Percentiles rank a stretch among this genome's conserved stretches.
Conservation (phyloP, 768 basidiomycete genomes). For the Cystofilobasidium capitatum region DNA sequence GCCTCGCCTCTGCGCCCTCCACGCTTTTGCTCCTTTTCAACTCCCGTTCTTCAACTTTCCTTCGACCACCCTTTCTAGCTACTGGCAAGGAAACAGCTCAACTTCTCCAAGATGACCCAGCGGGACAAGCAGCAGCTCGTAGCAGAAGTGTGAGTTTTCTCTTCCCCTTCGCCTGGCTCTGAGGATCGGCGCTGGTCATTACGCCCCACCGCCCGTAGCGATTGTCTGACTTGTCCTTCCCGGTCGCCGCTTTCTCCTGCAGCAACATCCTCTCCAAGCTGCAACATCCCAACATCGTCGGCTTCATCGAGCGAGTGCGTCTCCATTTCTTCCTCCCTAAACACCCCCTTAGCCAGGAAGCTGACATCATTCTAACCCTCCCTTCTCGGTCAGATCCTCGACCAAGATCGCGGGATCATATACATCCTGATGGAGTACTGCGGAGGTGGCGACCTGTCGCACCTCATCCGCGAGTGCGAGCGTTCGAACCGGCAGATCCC, state of each 20-base stretch:
- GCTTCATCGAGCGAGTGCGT: slow-evolving; percentile 69
- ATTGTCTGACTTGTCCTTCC: slow-evolving; percentile 14
- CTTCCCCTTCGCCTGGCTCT: background rate
- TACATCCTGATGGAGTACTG: slow-evolving; percentile 99
- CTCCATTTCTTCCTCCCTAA: background rate
- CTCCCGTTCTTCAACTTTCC: background rate
- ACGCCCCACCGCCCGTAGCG: background rate
- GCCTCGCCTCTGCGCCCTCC: background rate
- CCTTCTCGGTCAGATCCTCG: slow-evolving; percentile 51
- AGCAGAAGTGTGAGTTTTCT: slow-evolving; percentile 79
- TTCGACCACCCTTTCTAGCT: background rate
- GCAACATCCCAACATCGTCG: slow-evolving; percentile 90
- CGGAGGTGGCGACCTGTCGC: slow-evolving; percentile 86
- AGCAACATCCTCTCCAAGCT: slow-evolving; percentile 96
- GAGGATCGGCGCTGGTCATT: background rate
- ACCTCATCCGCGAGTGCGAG: slow-evolving; percentile 57
- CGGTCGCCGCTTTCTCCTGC: background rate
- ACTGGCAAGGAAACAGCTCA: slow-evolving; percentile 78
- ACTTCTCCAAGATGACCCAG: slow-evolving; percentile 94
- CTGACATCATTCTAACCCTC: background rate
- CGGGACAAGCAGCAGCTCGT: slow-evolving; percentile 94
- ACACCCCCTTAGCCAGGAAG: background rate
- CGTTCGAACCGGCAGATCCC: slow-evolving; percentile 55
- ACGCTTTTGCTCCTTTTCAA: background rate
- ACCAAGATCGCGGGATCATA: slow-evolving; percentile 77